Percentiles rank a stretch among this genome's conserved stretches.
These are phyloP conservation scores for Nothophaeocryptopus gaeumannii DNA, from an alignment of 2,329 filamentous ascomycete genomes.

Conservation along the genomic window DNA sequence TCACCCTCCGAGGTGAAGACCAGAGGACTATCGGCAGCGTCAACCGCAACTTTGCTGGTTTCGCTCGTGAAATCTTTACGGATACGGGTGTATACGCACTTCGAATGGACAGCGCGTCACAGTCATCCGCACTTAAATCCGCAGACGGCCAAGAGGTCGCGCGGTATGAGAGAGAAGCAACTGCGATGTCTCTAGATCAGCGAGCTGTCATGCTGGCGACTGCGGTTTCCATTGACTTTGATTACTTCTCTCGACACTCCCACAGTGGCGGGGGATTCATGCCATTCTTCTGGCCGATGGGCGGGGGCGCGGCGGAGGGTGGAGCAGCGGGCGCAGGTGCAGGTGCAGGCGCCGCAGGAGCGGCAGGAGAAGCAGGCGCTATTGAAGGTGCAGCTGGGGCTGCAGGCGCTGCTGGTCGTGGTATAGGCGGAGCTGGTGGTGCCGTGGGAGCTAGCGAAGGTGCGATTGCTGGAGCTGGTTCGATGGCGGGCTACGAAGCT, in stretches of 20 bases:
- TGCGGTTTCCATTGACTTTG: conserved; percentile 63
- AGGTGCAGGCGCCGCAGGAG: conserved; percentile 33
- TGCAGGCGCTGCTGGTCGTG: conserved; percentile 35
- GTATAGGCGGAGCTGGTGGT: conserved; percentile 23
- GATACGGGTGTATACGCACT: conserved; percentile 64
- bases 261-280: conserved; percentile 48
- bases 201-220: conserved; percentile 65
- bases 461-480: conserved; percentile 51
- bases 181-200: conserved; percentile 63
- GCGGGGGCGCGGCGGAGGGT: conserved; percentile 34
- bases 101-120: conserved; percentile 60
- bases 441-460: conserved; percentile 41
- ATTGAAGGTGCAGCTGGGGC: conserved; percentile 38
- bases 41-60: conserved; percentile 62
- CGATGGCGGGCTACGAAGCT: conserved; percentile 62
- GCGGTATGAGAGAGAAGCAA: conserved; percentile 28
- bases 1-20: conserved; percentile 54
- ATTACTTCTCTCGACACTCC: conserved; percentile 64
- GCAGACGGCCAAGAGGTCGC: conserved; percentile 27
- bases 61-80: conserved; percentile 63
- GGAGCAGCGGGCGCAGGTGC: conserved; percentile 37
- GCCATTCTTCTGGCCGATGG: conserved; percentile 52
- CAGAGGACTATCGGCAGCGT: conserved; percentile 57
- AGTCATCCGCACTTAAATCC: conserved; percentile 33
- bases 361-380: conserved; percentile 36